Evolutionary conservation across 2,329 filamentous ascomycete species (phyloP).

Genomic region (Clarireedia hainanense): DNA sequence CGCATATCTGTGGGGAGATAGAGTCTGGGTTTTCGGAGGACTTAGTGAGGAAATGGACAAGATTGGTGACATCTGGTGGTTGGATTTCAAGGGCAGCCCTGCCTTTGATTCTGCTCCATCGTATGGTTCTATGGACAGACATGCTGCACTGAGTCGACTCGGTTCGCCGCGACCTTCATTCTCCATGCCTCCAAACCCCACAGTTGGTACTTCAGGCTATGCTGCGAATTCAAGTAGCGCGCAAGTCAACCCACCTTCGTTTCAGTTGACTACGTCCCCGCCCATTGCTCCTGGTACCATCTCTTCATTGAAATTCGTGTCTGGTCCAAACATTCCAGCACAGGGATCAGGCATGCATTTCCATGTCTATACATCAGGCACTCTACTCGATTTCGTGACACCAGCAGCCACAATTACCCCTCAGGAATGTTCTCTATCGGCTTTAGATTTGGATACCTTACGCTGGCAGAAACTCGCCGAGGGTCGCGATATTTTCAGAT

Average conservation of each 20-base stretch:
- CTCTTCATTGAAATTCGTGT: slow-evolving; percentile 82
- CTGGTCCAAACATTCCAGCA: slow-evolving; percentile 75
- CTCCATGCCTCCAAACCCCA: slow-evolving; percentile 40
- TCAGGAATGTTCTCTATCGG: slow-evolving; percentile 83
- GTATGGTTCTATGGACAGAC: slow-evolving; percentile 42
- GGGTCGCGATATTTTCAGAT: slow-evolving; percentile 85
- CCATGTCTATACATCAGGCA: slow-evolving; percentile 88
- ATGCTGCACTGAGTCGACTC: slow-evolving; percentile 26
- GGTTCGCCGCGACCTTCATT: slow-evolving; percentile 47
- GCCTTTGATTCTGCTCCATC: slow-evolving; percentile 68
- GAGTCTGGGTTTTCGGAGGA: slow-evolving; percentile 94
- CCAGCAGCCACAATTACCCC: slow-evolving; percentile 80
- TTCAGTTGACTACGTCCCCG: slow-evolving; percentile 63
- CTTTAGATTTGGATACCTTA: slow-evolving; percentile 76
- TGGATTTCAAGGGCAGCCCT: slow-evolving; percentile 85
- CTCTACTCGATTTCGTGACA: slow-evolving; percentile 87
- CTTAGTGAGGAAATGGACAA: slow-evolving; percentile 96
- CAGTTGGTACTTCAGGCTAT: slow-evolving; percentile 54
- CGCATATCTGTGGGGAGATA: slow-evolving; percentile 83
- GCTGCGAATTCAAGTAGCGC: slow-evolving; percentile 60
- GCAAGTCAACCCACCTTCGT: slow-evolving; percentile 58
- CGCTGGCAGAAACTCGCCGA: slow-evolving; percentile 95
- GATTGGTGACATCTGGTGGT: slow-evolving; percentile 92
- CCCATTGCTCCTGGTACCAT: slow-evolving; percentile 84
- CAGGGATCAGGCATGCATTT: slow-evolving; percentile 92